These are phyloP conservation scores for Dianthus caryophyllus DNA, from an alignment of 148 eudicot species.

Conservation along the genomic window DNA sequence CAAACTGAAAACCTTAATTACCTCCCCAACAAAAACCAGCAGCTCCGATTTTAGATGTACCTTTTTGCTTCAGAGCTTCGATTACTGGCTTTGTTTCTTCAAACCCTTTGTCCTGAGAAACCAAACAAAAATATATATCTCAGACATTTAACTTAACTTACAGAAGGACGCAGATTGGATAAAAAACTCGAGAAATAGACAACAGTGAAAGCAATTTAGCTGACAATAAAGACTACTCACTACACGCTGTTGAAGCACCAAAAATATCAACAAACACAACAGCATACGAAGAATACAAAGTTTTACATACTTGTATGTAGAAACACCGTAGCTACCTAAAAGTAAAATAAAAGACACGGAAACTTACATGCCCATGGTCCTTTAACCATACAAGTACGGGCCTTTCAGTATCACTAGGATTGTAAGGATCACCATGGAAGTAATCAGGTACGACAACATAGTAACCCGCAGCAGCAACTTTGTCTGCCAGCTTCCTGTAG, in stretches of 20 bases:
- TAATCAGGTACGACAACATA: slow-evolving; percentile 67
- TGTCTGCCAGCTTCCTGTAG: slow-evolving; percentile 58
- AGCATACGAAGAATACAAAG: too few species aligned
- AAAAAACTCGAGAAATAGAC: too few species aligned
- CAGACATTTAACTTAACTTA: not conserved
- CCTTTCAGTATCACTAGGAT: slow-evolving; percentile 32
- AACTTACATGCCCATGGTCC: slow-evolving; percentile 56
- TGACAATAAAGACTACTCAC: not conserved
- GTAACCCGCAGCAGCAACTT: slow-evolving; percentile 61
- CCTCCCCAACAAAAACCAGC: slow-evolving; percentile 88
- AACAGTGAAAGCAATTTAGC: too few species aligned
- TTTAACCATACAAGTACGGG: slow-evolving; percentile 44
- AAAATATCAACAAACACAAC: too few species aligned
- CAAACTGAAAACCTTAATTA: too few species aligned
- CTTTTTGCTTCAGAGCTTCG: slow-evolving; percentile 55
- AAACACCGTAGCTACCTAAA: not conserved
- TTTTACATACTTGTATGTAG: too few species aligned
- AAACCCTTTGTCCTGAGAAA: slow-evolving; percentile 42
- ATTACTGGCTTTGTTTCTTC: slow-evolving; percentile 53
- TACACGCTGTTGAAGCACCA: not conserved
- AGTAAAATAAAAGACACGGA: not conserved
- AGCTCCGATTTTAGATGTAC: slow-evolving; percentile 55
- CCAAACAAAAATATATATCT: not conserved
- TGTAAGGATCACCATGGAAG: slow-evolving; percentile 49
- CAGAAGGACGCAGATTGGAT: too few species aligned